Evolutionary conservation across 352 stramenopile genomes (phyloP).

Genomic region (Blastocystis sp.): DNA sequence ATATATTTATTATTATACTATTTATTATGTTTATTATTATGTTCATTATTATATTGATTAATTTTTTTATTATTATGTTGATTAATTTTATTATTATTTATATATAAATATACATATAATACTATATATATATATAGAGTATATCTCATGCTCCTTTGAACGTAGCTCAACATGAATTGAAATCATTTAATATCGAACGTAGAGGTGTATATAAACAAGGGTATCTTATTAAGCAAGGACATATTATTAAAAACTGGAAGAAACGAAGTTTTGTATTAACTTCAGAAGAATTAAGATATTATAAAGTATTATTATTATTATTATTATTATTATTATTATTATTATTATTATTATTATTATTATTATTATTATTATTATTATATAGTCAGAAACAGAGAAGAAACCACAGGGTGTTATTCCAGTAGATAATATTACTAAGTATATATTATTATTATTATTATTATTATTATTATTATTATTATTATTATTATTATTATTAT

Average conservation of each 20-base stretch:
- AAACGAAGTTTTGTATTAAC: conserved; percentile 36
- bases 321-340: background rate
- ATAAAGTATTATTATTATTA: background rate
- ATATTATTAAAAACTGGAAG: conserved; percentile 38
- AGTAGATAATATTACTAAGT: conserved; percentile 35
- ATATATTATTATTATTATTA: too few species aligned
- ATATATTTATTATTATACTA: conserved; percentile 19
- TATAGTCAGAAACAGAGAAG: conserved; percentile 35
- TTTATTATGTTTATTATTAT: background rate
- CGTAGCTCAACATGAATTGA: conserved; percentile 3
- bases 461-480: too few species aligned
- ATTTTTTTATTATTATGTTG: background rate
- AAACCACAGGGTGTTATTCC: conserved; percentile 28
- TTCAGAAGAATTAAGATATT: conserved; percentile 30
- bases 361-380: background rate
- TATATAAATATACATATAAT: background rate
- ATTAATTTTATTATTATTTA: conserved; percentile 3
- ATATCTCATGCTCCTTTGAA: background rate
- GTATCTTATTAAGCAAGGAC: conserved; percentile 33
- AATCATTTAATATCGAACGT: conserved; percentile 30
- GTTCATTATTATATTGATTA: background rate
- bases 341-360: background rate
- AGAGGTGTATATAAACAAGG: conserved; percentile 34
- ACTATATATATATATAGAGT: background rate
- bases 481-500: too few species aligned